Base-by-base conservation (phyloP, 2,329 filamentous ascomycete species). In the Elsinoe necatrix region DNA sequence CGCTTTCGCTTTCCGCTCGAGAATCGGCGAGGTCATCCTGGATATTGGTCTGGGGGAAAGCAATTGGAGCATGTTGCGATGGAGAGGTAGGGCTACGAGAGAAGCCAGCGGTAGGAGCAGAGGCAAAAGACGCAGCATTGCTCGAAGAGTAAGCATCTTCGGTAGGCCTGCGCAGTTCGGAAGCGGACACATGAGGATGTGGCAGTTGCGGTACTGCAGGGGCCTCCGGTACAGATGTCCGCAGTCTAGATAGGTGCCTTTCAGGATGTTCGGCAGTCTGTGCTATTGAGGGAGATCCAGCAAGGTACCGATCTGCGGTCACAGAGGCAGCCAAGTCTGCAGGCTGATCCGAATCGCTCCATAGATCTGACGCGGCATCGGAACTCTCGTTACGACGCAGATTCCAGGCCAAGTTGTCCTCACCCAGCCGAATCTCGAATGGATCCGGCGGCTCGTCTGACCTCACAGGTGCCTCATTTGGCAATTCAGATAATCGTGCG, bases 1-100 rank as follows among this genome's bases (percentile, higher is more conserved):
- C 87, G 60, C 89, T 86, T 58, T 89, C 86, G 34, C 81, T 89
- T 65, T 87, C 92, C 1, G 90, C 66, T 39, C 81, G 84, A 4
- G 88, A 92, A 60, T 72, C 63, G 11, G 69, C 52, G 62, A 71
- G 59, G n/a, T 66, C 31, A 2, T 35, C 16, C 7, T 34, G 14
- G 7, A 8, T 2, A 21, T 21, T 34, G 12, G 14, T 31, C 6
- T 37, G 25, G 3, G 18, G 16, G 4, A 12, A 39, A 11, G 31
- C 11, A n/a, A 8, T 7, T 16, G 25, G n/a, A 3, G 45, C 4
- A 12, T 5, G 25, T 18, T 14, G 12, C 25, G 18, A 12, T 20
- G 25, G 14, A 20, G 12, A n/a, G 12, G 6, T 2, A 21, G 21
- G 4, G 9, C 2, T 14, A 11, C n/a, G 3, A 34, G 23, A 1